Conservation (phyloP, 2,329 filamentous ascomycete genomes). For the Alternaria gaisen region DNA sequence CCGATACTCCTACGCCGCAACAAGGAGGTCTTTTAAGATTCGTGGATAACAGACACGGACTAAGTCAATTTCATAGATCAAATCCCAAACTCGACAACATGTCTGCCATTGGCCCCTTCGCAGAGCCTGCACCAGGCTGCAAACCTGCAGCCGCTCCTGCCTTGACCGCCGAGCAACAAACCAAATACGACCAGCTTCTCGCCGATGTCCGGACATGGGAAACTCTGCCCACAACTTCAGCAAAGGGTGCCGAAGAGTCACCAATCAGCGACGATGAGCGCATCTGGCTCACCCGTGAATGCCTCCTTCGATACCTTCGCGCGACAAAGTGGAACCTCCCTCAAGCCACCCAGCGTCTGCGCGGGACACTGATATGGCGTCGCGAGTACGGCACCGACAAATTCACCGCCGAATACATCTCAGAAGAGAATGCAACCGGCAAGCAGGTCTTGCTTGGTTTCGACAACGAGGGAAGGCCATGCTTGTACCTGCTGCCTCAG, state of each 20-base stretch:
- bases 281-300: conserved; percentile 92
- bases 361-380: conserved; percentile 84
- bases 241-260: conserved; percentile 64
- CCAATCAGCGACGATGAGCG: conserved; percentile 81
- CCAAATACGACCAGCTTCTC: conserved; percentile 83
- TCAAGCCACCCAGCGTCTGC: conserved; percentile 80
- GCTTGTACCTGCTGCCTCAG: conserved; percentile 87
- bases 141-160: conserved; percentile 65
- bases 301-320: conserved; percentile 88
- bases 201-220: conserved; percentile 75
- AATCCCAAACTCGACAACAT: conserved; percentile 16
- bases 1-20: conserved; percentile 1
- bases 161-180: conserved; percentile 78
- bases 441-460: conserved; percentile 92
- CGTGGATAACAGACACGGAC: not conserved
- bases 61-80: not conserved
- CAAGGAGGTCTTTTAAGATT: not conserved
- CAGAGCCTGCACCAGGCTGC: conserved; percentile 57
- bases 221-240: conserved; percentile 70
- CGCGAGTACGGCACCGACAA: conserved; percentile 83
- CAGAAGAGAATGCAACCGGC: conserved; percentile 92
- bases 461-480: conserved; percentile 85
- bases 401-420: conserved; percentile 86
- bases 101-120: conserved; percentile 45
- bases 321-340: conserved; percentile 86